Conservation (phyloP, 1,139 yeast species). For the Saccharomycopsis hybrid region DNA sequence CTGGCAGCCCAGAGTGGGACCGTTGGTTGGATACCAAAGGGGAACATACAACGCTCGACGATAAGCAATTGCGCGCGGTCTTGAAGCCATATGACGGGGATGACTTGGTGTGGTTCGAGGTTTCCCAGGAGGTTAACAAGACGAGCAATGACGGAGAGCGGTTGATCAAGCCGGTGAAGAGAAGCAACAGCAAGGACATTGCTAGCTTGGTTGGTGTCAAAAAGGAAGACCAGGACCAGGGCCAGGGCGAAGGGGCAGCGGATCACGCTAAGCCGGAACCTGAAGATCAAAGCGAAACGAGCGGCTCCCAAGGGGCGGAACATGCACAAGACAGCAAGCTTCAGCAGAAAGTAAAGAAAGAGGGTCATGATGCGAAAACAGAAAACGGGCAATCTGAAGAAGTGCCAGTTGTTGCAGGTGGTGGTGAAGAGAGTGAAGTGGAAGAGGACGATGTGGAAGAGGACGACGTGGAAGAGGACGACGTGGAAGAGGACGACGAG, state of each 20-base stretch:
- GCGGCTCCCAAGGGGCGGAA: no score
- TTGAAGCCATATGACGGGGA: constrained; percentile 38
- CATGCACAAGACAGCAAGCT: no score
- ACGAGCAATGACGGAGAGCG: constrained; percentile 42
- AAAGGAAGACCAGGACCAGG: no score
- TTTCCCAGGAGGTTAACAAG: constrained; percentile 61
- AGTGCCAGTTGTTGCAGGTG: not conserved
- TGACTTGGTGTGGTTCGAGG: constrained; percentile 46
- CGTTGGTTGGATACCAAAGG: constrained; percentile 52
- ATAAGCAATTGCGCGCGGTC: constrained; percentile 34
- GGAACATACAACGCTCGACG: no score
- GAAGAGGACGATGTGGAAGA: not conserved
- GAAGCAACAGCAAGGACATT: not conserved
- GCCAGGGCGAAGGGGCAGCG: no score
- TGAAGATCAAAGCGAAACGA: no score
- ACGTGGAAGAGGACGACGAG: not conserved
- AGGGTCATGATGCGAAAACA: not conserved
- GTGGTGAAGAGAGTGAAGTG: not conserved
- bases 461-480: not conserved
- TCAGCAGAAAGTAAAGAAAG: not conserved
- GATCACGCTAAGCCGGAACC: no score
- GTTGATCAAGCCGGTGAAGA: constrained; percentile 35
- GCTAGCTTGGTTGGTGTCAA: not conserved
- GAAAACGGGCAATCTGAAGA: not conserved
- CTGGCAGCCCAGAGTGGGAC: constrained; percentile 49